Evolutionary conservation across 2,329 filamentous ascomycete genomes (phyloP), one percentile per base, ranked within the genome.

Genomic region (Aspergillus tanneri): DNA sequence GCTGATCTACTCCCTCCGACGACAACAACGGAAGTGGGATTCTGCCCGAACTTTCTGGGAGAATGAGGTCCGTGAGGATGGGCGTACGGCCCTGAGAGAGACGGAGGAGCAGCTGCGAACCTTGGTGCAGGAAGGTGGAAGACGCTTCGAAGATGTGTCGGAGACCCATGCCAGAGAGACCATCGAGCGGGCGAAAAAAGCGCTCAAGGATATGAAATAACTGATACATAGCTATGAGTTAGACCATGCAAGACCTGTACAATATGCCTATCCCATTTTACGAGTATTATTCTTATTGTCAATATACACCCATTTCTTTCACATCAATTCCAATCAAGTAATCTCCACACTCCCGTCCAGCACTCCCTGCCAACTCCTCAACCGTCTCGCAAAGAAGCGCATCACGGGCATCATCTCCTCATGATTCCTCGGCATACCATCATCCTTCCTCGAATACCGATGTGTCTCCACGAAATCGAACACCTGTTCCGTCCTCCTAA

Each of bases 371-470:
- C 67, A 64, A 62, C 72, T 76, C 48, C 66, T 64, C 50, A 76
- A 56, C 40, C 69, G 60, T 27, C 71, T 61, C 18, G 70, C 72
- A 57, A 76, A 80, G 66, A 85, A 96, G 62, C 86, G 82, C 90
- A 96, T 96, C 51, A 96, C 80, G 0, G 91, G 90, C 61, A 91
- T 64, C 79, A 95, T 91, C 76, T 97, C 91, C 9, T 95, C 90
- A 44, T 86, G 78, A 64, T 79, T 86, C 37, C 77, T 75, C n/a
- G 90, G 90, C 91, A 96, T 96, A 1, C 79, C 80, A 67, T 95
- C 89, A 5, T 85, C 87, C 2, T 67, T 69, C 63, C 85, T 82
- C 61, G 78, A 80, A 83, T 88, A 93, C 61, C 81, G 81, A 47
- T 83, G 83, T 54, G 85, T 77, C 66, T 83, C 78, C 18, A 89